Conservation (phyloP, 768 basidiomycete genomes). For the Collybia sordida region DNA sequence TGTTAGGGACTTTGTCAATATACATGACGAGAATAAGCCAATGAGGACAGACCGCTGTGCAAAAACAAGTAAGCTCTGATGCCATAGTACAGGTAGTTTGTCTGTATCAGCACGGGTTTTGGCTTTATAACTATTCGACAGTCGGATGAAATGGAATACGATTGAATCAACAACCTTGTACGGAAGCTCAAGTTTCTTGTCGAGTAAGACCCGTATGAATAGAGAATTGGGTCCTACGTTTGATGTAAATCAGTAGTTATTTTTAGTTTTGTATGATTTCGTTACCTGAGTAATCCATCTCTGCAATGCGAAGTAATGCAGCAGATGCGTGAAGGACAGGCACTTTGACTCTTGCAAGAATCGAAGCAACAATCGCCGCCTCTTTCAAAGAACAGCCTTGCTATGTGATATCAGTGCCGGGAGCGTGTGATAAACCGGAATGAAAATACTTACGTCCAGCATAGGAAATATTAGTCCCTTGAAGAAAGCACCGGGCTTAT, state of each 20-base stretch:
- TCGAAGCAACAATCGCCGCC: conserved; percentile 90
- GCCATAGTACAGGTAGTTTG: conserved; percentile 96
- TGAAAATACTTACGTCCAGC: conserved; percentile 65
- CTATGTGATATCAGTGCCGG: conserved; percentile 19
- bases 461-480: conserved; percentile 97
- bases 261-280: not conserved
- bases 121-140: conserved; percentile 88
- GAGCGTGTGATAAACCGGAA: not conserved
- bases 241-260: not conserved
- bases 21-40: not conserved
- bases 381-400: conserved; percentile 89
- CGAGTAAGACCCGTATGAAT: conserved; percentile 93
- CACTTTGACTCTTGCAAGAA: conserved; percentile 86
- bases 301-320: conserved; percentile 87
- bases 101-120: conserved; percentile 67
- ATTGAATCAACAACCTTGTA: conserved; percentile 98
- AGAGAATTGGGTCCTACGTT: conserved; percentile 84
- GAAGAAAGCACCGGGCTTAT: conserved; percentile 98
- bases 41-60: conserved; percentile 68
- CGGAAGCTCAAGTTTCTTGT: conserved; percentile 97
- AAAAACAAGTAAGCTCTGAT: conserved; percentile 94
- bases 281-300: conserved; percentile 93
- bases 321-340: conserved; percentile 97
- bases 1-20: not conserved
- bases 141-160: conserved; percentile 96